Conservation (phyloP, 2,329 filamentous ascomycete genomes). For the Colletotrichum sidae region DNA sequence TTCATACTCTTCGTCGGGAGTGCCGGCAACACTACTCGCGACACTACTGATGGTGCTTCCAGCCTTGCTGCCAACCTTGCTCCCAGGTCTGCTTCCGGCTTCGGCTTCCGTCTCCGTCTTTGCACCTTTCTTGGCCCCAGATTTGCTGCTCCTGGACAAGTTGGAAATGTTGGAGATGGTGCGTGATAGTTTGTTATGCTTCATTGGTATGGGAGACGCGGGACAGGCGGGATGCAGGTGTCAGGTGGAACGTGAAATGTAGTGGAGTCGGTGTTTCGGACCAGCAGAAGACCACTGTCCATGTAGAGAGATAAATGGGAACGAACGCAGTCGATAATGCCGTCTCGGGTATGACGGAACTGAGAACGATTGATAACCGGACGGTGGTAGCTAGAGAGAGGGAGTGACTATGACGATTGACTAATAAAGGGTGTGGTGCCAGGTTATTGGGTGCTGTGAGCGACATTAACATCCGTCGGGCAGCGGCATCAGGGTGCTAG, state of each 20-base stretch:
- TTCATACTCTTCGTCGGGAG: constrained; percentile 49
- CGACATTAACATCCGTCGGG: constrained; percentile 4
- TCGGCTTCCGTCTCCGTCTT: too few species aligned
- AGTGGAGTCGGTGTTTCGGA: neutral
- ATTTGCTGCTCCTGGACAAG: neutral
- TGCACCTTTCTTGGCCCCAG: too few species aligned
- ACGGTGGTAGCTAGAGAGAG: neutral
- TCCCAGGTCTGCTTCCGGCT: constrained; percentile 13
- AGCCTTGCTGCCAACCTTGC: constrained; percentile 19
- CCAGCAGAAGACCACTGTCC: neutral
- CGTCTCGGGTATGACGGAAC: constrained; percentile 25
- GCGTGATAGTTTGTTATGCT: constrained; percentile 20
- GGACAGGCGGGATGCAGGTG: constrained; percentile 5
- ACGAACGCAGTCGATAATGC: neutral
- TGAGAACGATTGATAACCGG: constrained; percentile 10
- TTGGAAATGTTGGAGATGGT: constrained; percentile 25
- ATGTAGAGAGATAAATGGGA: neutral
- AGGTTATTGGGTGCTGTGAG: neutral
- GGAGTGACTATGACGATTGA: constrained; percentile 10
- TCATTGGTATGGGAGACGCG: constrained; percentile 30
- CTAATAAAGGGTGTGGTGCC: constrained; percentile 19
- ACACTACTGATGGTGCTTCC: constrained; percentile 36
- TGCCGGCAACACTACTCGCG: constrained; percentile 41
- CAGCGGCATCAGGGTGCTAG: constrained; percentile 9
- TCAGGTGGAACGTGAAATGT: neutral